Evolutionary conservation across 2,329 filamentous ascomycete species (phyloP).

Genomic region (Epichloe glyceriae): DNA sequence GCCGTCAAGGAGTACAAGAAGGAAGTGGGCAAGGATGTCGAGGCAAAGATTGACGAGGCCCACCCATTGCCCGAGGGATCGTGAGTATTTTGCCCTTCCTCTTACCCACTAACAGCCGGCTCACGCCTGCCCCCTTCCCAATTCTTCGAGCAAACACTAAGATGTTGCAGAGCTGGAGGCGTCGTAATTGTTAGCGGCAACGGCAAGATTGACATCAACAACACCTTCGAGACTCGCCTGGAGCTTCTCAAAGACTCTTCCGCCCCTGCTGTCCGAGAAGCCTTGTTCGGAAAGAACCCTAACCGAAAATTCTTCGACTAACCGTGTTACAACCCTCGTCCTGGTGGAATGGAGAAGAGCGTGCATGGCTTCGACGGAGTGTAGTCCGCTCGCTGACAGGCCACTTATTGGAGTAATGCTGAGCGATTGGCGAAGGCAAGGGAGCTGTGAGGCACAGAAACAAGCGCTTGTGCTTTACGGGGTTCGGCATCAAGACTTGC

Average conservation of each 20-base stretch:
- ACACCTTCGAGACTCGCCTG: slow-evolving; percentile 89
- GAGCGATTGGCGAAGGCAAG: not conserved
- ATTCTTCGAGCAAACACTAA: not conserved
- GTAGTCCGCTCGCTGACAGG: not conserved
- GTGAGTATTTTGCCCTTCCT: slow-evolving; percentile 41
- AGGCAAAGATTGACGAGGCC: slow-evolving; percentile 62
- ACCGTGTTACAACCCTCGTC: not conserved
- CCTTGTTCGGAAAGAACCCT: slow-evolving; percentile 84
- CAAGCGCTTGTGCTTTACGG: not conserved
- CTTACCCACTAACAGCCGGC: not conserved
- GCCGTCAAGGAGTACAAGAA: slow-evolving; percentile 78
- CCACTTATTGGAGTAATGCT: slow-evolving; percentile 9
- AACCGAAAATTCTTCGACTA: slow-evolving; percentile 96
- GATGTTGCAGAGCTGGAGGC: slow-evolving; percentile 58
- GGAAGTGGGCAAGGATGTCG: slow-evolving; percentile 54
- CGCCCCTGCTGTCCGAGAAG: slow-evolving; percentile 71
- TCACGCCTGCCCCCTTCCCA: not conserved
- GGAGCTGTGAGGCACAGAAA: not conserved
- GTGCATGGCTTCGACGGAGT: not conserved
- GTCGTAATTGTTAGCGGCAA: slow-evolving; percentile 65
- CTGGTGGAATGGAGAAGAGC: not conserved
- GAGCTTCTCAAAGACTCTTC: slow-evolving; percentile 72
- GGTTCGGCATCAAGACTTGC: slow-evolving; percentile 10
- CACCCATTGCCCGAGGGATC: slow-evolving; percentile 67
- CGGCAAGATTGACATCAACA: slow-evolving; percentile 97